Conservation (phyloP, 1,139 yeast species). For the Blastobotrys aristatus region DNA sequence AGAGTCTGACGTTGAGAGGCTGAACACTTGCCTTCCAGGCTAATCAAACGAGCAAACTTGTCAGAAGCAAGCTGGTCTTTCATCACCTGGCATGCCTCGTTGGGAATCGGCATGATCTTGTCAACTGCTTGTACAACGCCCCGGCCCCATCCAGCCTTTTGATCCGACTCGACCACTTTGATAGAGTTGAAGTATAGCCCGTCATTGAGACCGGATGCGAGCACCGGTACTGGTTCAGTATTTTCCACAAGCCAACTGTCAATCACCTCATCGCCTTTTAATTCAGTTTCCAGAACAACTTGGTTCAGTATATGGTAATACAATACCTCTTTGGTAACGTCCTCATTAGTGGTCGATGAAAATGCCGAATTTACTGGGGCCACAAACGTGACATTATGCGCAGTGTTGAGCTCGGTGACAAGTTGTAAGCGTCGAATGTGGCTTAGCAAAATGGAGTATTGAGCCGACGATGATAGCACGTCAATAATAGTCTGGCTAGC, state of each 20-base stretch:
- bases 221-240: constrained; percentile 3
- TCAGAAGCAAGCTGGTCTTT: constrained; percentile 19
- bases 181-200: constrained; percentile 6
- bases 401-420: constrained; percentile 60
- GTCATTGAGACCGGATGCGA: not conserved
- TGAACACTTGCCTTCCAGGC: constrained; percentile 24
- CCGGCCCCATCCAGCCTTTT: constrained; percentile 61
- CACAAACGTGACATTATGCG: constrained; percentile 64
- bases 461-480: constrained; percentile 63
- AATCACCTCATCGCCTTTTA: constrained; percentile 9
- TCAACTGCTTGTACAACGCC: constrained; percentile 75
- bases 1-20: constrained; percentile 29
- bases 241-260: constrained; percentile 3
- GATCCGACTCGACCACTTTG: constrained; percentile 54
- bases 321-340: constrained; percentile 30
- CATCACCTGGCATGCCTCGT: constrained; percentile 42
- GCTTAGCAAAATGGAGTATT: constrained; percentile 65
- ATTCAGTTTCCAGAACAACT: constrained; percentile 22
- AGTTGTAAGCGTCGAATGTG: constrained; percentile 62
- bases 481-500: constrained; percentile 55
- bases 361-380: constrained; percentile 91
- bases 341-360: constrained; percentile 29
- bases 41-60: constrained; percentile 25
- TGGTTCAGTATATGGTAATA: constrained; percentile 35
- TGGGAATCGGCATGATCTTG: constrained; percentile 43